A percentile compares a stretch with the other conserved stretches of the same genome.
Evolutionary conservation across 306 rosid genomes (phyloP).

Genomic region (Mimosa pudica): DNA sequence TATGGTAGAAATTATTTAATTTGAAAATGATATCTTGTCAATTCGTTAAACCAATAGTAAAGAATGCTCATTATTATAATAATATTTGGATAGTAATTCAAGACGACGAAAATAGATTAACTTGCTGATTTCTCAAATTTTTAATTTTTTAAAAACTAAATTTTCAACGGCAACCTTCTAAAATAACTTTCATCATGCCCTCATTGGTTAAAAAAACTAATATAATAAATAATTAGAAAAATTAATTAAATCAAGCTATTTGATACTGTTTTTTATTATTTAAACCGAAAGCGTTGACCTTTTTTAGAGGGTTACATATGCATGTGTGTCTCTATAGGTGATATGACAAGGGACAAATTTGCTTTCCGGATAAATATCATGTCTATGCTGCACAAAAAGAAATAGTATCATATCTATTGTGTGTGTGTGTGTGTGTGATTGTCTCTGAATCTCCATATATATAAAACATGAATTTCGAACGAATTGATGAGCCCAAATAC

Average conservation of each 20-base stretch:
- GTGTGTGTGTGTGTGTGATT: no score
- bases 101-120: no score
- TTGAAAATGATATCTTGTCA: no score
- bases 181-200: neutral
- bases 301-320: no score
- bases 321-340: no score
- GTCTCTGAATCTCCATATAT: no score
- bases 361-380: neutral
- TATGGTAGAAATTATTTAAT: no score
- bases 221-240: neutral
- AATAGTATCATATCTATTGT: no score
- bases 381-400: neutral
- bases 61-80: no score
- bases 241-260: neutral
- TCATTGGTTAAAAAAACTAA: neutral
- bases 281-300: neutral
- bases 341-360: neutral
- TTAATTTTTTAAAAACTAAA: neutral
- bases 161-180: neutral
- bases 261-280: neutral
- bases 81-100: no score
- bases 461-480: no score
- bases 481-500: neutral
- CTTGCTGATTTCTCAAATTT: neutral
- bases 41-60: no score